Base-by-base conservation (phyloP, 768 basidiomycete genomes). In the Clavaria fumosa region DNA sequence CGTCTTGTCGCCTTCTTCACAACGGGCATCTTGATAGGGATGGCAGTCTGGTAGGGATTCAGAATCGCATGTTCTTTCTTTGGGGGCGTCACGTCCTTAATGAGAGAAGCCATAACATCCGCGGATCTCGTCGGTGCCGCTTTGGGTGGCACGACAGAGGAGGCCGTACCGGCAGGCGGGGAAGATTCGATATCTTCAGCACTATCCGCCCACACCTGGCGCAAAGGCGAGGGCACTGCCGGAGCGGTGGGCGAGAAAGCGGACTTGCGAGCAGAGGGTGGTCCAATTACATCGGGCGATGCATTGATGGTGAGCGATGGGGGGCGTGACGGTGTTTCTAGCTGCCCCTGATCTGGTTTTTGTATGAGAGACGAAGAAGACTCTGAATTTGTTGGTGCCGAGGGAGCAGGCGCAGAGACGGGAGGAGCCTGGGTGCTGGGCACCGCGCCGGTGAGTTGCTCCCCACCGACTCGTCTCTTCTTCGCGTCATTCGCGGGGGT, bases 41-140 rank as follows among this genome's bases (percentile, higher is more conserved):
- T 79, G 11, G 75, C 72, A 14, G 69, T 66, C 52, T 84, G 77
- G 48, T 86, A 85, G 0, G 83, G 83, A 51, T 86, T 86, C 36
- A 69, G 70, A 30, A 83, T 64, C 9, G 26, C 27, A 46, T 79
- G 81, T 15, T 70, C 65, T 41, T 62, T 72, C 53, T 68, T 73
- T 10, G 69, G 63, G 0, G 78, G 76, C 0, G 77, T 75, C 5
- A 68, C 72, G 45, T 78, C 76, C 52, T 78, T 76, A 45, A 82
- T 73, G 37, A 84, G 60, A 37, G 73, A 72, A 1, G 73, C 63
- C 69, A 82, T 73, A 37, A 73, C 70, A 48, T 61, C 69, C 7
- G 79, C 81, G 4, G 78, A 72, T 47, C 75, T 70, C 2, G 78
- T 80, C 14, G 56, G 50, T 36, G 61, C 51, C 24, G 60, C 52